Percentiles rank a stretch among this genome's conserved stretches.
Evolutionary conservation across 257 asterid genomes (phyloP).

Genomic region (Nicotiana undulata): DNA sequence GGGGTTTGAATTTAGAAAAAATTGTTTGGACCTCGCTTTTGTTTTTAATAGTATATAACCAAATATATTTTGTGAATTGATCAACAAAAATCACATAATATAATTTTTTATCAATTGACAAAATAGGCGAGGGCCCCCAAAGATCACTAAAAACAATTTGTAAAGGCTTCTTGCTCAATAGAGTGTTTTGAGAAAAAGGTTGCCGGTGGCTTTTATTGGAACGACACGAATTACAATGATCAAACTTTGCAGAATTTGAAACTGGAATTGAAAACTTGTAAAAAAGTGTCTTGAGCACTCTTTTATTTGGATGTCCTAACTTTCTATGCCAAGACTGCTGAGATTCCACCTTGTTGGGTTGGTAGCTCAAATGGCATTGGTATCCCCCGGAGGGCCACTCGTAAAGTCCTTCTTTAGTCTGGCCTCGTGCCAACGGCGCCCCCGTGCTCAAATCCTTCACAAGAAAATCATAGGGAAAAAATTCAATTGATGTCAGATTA

Average conservation of each 20-base stretch:
- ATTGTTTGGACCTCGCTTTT: too few species aligned
- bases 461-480: too few species aligned
- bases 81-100: background rate
- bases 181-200: background rate
- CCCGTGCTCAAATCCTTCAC: background rate
- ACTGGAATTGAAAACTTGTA: background rate
- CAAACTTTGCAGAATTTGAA: background rate
- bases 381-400: too few species aligned
- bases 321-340: background rate
- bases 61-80: background rate
- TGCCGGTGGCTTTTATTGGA: background rate
- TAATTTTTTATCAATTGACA: background rate
- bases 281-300: too few species aligned
- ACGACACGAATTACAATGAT: too few species aligned
- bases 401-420: background rate
- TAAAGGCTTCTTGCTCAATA: background rate
- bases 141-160: background rate
- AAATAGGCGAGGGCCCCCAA: background rate
- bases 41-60: too few species aligned
- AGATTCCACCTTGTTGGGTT: background rate
- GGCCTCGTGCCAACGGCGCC: background rate
- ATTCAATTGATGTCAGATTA: too few species aligned
- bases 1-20: too few species aligned
- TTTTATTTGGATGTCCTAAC: background rate
- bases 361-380: background rate